Percentiles rank a stretch among this genome's conserved stretches.
phyloP scores from a whole-genome alignment of 805 yeast genomes.

The Huiozyma naganishii region DNA sequence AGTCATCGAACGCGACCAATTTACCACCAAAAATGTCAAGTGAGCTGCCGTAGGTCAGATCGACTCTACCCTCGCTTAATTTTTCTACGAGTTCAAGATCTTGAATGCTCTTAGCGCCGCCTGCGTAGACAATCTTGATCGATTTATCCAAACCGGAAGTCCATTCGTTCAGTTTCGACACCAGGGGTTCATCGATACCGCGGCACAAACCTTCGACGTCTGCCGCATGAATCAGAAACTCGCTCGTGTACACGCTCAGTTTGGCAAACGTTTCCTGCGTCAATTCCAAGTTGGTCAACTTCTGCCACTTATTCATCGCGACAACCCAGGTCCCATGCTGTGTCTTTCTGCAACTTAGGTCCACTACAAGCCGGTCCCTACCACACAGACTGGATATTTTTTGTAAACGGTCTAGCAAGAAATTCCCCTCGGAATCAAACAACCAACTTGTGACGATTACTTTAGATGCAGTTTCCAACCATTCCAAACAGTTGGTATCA shows the following conservation, averaged over 20 bases:
- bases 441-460: slow-evolving; percentile 89
- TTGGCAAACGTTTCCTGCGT: slow-evolving; percentile 39
- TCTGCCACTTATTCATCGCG: slow-evolving; percentile 98
- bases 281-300: slow-evolving; percentile 58
- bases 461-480: slow-evolving; percentile 78
- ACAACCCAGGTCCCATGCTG: slow-evolving; percentile 57
- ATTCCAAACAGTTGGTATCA: slow-evolving; percentile 54
- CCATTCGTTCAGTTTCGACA: slow-evolving; percentile 68
- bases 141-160: slow-evolving; percentile 30
- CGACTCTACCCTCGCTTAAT: slow-evolving; percentile 75
- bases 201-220: slow-evolving; percentile 95
- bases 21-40: slow-evolving; percentile 91
- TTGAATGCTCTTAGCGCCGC: slow-evolving; percentile 72
- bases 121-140: slow-evolving; percentile 85
- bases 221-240: slow-evolving; percentile 92
- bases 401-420: slow-evolving; percentile 41
- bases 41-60: slow-evolving; percentile 86
- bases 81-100: slow-evolving; percentile 59
- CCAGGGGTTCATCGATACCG: slow-evolving; percentile 82
- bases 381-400: slow-evolving; percentile 49
- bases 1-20: slow-evolving; percentile 64
- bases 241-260: slow-evolving; percentile 62
- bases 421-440: slow-evolving; percentile 41
- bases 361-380: slow-evolving; percentile 62
- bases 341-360: slow-evolving; percentile 66